phyloP scores from a whole-genome alignment of 2,329 filamentous ascomycete species.

The Penicillium paneum region DNA sequence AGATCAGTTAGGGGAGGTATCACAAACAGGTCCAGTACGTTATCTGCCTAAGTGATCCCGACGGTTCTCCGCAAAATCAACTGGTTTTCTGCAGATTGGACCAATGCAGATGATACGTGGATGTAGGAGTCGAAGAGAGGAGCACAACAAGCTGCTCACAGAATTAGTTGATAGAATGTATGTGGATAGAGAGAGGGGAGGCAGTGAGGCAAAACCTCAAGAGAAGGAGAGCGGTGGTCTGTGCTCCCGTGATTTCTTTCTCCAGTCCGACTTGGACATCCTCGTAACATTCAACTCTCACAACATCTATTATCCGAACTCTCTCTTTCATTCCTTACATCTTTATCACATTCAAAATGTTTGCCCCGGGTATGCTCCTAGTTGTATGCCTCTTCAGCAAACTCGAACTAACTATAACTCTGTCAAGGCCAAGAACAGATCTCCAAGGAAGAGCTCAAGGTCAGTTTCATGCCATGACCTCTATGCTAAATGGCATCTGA shows the following conservation, averaged over 20 bases:
- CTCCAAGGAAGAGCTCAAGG: conserved; percentile 47
- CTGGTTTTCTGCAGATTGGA: background rate
- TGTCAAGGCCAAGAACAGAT: conserved; percentile 42
- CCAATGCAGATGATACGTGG: background rate
- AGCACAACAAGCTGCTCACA: background rate
- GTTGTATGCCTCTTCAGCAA: background rate
- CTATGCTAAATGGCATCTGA: background rate
- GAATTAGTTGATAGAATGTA: background rate
- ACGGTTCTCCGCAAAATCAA: conserved; percentile 8
- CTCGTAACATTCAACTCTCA: conserved; percentile 8
- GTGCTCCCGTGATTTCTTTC: conserved; percentile 29
- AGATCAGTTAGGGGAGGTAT: background rate
- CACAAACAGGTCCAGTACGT: conserved; percentile 13
- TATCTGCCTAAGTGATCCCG: conserved; percentile 3
- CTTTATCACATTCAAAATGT: conserved; percentile 26
- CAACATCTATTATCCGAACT: background rate
- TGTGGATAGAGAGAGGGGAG: conserved; percentile 5
- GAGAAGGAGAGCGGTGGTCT: conserved; percentile 23
- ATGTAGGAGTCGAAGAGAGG: background rate
- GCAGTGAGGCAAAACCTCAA: conserved; percentile 12
- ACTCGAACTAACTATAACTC: background rate
- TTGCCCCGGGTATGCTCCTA: conserved; percentile 31
- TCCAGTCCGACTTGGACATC: conserved; percentile 6
- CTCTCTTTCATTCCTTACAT: background rate
- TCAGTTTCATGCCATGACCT: conserved; percentile 18